A percentile compares a stretch with the other conserved stretches of the same genome.
phyloP scores from a whole-genome alignment of 495 filamentous ascomycete species.

The Glarea lozoyensis region DNA sequence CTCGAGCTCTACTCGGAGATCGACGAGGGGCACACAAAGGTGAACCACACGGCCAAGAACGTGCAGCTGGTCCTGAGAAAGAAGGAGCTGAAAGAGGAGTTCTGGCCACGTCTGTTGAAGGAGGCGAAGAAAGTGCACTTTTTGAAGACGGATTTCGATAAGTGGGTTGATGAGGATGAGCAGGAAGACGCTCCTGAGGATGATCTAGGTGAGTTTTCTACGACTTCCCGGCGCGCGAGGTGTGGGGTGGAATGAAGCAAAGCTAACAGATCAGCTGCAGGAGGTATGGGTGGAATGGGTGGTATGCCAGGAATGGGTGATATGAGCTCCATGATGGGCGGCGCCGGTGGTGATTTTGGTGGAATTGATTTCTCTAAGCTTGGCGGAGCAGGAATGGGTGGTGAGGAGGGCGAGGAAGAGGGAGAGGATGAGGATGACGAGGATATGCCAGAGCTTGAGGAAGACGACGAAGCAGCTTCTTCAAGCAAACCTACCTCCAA shows the following conservation, averaged over 20 bases:
- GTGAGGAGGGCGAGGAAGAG: conserved; percentile 39
- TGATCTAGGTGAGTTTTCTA: conserved; percentile 45
- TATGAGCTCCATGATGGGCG: conserved; percentile 17
- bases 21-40: conserved; percentile 70
- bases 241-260: conserved; percentile 19
- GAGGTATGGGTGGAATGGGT: conserved; percentile 28
- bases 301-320: conserved; percentile 35
- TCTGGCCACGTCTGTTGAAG: conserved; percentile 93
- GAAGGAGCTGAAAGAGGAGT: conserved; percentile 87
- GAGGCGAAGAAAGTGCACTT: conserved; percentile 83
- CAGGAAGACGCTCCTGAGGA: conserved; percentile 83
- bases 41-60: conserved; percentile 73
- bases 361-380: conserved; percentile 91
- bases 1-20: conserved; percentile 92
- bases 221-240: no score
- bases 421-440: conserved; percentile 54
- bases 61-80: conserved; percentile 87
- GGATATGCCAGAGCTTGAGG: conserved; percentile 24
- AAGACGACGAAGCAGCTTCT: conserved; percentile 11
- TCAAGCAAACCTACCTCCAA: conserved; percentile 12
- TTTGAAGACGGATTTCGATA: conserved; percentile 98
- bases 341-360: conserved; percentile 51
- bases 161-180: conserved; percentile 99
- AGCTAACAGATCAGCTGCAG: conserved; percentile 11
- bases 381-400: conserved; percentile 48